phyloP scores from a whole-genome alignment of 176 grass and related monocot genomes.

The Triticum timopheevii region DNA sequence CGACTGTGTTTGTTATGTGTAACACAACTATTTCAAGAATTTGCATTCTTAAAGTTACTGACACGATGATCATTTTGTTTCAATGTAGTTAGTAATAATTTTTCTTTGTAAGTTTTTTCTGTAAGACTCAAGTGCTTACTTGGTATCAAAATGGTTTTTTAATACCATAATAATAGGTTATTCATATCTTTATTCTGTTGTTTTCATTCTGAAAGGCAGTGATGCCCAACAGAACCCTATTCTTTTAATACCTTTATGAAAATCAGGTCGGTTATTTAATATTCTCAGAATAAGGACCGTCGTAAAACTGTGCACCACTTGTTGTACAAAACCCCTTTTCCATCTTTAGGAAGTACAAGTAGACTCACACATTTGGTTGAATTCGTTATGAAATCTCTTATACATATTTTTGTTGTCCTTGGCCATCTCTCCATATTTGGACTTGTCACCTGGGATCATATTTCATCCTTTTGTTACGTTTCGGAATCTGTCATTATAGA shows the following conservation, averaged over 20 bases:
- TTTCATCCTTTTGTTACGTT: conserved; percentile 34
- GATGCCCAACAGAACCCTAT: not conserved
- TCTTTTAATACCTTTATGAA: not conserved
- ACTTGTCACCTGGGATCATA: conserved; percentile 1
- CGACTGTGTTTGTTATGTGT: no score
- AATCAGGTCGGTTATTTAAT: not conserved
- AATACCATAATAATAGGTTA: not conserved
- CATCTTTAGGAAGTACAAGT: not conserved
- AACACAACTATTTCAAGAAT: no score
- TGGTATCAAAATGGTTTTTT: not conserved
- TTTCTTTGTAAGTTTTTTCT: no score
- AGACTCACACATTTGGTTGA: not conserved
- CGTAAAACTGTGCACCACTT: not conserved
- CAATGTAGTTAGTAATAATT: no score
- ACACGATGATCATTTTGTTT: no score
- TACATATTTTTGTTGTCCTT: conserved; percentile 10
- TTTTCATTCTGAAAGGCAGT: conserved; percentile 1
- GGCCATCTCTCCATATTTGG: conserved; percentile 3
- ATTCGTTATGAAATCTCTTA: not conserved
- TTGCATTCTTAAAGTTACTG: no score
- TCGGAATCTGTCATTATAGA: conserved; percentile 28
- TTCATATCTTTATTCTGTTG: not conserved
- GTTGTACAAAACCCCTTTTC: not conserved
- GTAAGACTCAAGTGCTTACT: not conserved
- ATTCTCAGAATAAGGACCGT: not conserved